phyloP scores from a whole-genome alignment of 2,329 filamentous ascomycete genomes.

The Colletotrichum graminicola region DNA sequence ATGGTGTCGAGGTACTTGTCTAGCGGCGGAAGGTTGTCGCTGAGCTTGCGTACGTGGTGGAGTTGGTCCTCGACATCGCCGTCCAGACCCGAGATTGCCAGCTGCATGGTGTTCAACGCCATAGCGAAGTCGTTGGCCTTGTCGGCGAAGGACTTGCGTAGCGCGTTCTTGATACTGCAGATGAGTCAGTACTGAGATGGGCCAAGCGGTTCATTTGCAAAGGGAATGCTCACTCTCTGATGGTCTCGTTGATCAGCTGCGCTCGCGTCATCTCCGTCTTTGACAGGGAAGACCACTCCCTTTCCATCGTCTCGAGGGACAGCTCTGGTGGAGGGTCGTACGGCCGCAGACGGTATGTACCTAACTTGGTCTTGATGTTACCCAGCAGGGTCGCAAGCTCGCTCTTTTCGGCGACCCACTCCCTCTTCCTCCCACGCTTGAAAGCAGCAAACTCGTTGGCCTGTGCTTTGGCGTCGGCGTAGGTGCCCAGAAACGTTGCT shows the following conservation, averaged over 20 bases:
- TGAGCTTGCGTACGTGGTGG: conserved; percentile 85
- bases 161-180: conserved; percentile 88
- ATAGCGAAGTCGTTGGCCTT: conserved; percentile 98
- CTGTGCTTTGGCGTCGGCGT: conserved; percentile 91
- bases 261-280: conserved; percentile 88
- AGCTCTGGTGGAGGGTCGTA: conserved; percentile 92
- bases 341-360: conserved; percentile 89
- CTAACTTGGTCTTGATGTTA: conserved; percentile 99
- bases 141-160: conserved; percentile 93
- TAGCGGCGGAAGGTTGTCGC: conserved; percentile 87
- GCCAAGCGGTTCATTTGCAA: conserved; percentile 46
- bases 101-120: conserved; percentile 92
- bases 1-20: conserved; percentile 93
- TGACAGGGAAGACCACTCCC: conserved; percentile 83
- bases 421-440: conserved; percentile 89
- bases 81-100: conserved; percentile 96
- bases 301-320: conserved; percentile 83
- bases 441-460: conserved; percentile 85
- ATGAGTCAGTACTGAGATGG: conserved; percentile 47
- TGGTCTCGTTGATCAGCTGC: conserved; percentile 97
- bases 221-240: conserved; percentile 78
- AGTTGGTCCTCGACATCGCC: conserved; percentile 97
- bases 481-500: conserved; percentile 89
- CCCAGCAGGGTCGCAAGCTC: conserved; percentile 92
- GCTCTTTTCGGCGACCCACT: conserved; percentile 98